A percentile compares a stretch with the other conserved stretches of the same genome.
phyloP scores from a whole-genome alignment of 2,329 filamentous ascomycete species.

The Bipolaris sorokiniana region DNA sequence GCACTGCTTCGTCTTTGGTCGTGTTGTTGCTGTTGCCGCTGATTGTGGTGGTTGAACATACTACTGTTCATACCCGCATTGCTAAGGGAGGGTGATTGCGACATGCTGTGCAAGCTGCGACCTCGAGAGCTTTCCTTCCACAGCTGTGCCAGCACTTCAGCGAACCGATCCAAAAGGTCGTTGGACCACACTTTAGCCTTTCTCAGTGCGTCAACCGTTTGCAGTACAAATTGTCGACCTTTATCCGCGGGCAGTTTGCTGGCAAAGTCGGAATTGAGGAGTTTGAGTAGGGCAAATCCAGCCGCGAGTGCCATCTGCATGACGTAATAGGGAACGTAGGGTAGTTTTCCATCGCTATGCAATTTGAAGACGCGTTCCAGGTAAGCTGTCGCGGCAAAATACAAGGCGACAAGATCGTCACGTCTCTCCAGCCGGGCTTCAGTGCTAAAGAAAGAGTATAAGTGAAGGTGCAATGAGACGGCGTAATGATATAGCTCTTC shows the following conservation, averaged over 20 bases:
- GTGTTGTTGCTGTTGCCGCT: conserved; percentile 30
- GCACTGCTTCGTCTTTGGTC: conserved; percentile 36
- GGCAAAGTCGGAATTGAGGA: conserved; percentile 77
- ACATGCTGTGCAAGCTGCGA: conserved; percentile 46
- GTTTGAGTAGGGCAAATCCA: conserved; percentile 76
- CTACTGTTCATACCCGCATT: conserved; percentile 39
- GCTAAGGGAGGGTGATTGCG: conserved; percentile 45
- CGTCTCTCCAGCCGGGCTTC: conserved; percentile 64
- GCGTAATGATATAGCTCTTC: conserved; percentile 71
- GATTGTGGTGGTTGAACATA: conserved; percentile 41
- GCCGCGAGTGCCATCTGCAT: conserved; percentile 86
- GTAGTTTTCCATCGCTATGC: conserved; percentile 62
- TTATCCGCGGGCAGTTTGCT: conserved; percentile 68
- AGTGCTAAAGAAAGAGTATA: conserved; percentile 82
- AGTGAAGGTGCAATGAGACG: conserved; percentile 74
- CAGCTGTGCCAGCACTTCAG: conserved; percentile 85
- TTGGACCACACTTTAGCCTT: conserved; percentile 77
- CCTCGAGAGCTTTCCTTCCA: conserved; percentile 68
- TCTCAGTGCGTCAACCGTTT: conserved; percentile 72
- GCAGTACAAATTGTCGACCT: conserved; percentile 70
- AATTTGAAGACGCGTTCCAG: conserved; percentile 66
- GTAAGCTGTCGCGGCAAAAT: conserved; percentile 73
- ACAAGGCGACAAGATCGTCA: conserved; percentile 76
- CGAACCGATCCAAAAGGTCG: conserved; percentile 78
- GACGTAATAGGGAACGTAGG: conserved; percentile 75